phyloP scores from a whole-genome alignment of 2,329 filamentous ascomycete genomes.

The Colletotrichum nymphaeae region DNA sequence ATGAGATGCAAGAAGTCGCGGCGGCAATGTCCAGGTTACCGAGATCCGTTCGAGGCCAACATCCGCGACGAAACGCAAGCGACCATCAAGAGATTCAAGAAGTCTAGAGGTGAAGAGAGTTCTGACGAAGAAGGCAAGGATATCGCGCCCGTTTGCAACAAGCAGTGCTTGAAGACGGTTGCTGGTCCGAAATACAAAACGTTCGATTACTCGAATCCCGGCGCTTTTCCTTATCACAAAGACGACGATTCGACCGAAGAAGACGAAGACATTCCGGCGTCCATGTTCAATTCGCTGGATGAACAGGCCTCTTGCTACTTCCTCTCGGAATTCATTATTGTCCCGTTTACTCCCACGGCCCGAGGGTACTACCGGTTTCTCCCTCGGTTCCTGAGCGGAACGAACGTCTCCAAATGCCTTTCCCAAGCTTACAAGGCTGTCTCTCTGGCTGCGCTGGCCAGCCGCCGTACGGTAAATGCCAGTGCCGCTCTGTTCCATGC shows the following conservation, averaged over 20 bases:
- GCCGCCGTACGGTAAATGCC: slow-evolving; percentile 16
- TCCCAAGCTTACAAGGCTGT: slow-evolving; percentile 34
- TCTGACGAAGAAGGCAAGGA: slow-evolving; percentile 26
- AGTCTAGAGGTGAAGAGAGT: slow-evolving; percentile 31
- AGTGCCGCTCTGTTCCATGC: slow-evolving; percentile 23
- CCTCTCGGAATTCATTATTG: slow-evolving; percentile 35
- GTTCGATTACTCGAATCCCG: slow-evolving; percentile 28
- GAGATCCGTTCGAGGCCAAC: slow-evolving; percentile 41
- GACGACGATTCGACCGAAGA: slow-evolving; percentile 24
- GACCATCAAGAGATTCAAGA: slow-evolving; percentile 38
- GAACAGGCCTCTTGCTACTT: slow-evolving; percentile 37
- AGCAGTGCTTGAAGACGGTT: slow-evolving; percentile 27
- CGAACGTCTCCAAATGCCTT: slow-evolving; percentile 34
- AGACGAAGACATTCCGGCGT: slow-evolving; percentile 25
- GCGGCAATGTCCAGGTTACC: slow-evolving; percentile 41
- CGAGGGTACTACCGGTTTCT: slow-evolving; percentile 36
- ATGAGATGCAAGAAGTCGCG: slow-evolving; percentile 40
- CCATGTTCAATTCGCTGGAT: slow-evolving; percentile 30
- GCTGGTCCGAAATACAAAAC: slow-evolving; percentile 31
- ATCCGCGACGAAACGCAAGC: slow-evolving; percentile 41
- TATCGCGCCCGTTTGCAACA: slow-evolving; percentile 25
- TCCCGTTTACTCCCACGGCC: slow-evolving; percentile 13
- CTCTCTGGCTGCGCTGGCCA: slow-evolving; percentile 33
- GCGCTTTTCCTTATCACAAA: slow-evolving; percentile 18
- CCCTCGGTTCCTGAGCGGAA: slow-evolving; percentile 30